These are phyloP conservation scores for Exophiala aquamarina DNA, from an alignment of 2,329 filamentous ascomycete species.

Conservation along the genomic window DNA sequence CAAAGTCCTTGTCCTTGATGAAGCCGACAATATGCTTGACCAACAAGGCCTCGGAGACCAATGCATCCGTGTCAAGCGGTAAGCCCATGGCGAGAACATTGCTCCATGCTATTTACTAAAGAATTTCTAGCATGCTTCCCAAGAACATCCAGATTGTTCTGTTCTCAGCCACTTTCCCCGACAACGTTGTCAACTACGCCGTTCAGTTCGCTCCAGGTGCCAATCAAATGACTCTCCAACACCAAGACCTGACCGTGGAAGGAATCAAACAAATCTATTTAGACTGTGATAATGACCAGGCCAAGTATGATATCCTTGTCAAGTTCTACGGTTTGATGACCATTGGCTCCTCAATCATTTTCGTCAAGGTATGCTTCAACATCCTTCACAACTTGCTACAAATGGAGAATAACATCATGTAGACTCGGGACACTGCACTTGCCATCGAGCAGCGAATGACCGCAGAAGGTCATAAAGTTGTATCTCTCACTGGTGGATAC, in stretches of 20 bases:
- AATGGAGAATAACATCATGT: constrained; percentile 14
- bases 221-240: constrained; percentile 82
- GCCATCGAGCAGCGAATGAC: constrained; percentile 85
- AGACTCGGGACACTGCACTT: constrained; percentile 82
- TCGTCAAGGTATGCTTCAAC: constrained; percentile 79
- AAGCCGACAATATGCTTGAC: constrained; percentile 98
- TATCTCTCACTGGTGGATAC: constrained; percentile 82
- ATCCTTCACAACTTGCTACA: not conserved
- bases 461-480: constrained; percentile 86
- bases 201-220: constrained; percentile 79
- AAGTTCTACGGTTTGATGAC: constrained; percentile 96
- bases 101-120: constrained; percentile 33
- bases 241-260: constrained; percentile 90
- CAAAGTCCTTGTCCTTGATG: constrained; percentile 85
- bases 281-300: constrained; percentile 77
- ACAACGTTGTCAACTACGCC: constrained; percentile 81
- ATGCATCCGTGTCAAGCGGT: constrained; percentile 86
- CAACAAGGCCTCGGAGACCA: constrained; percentile 94
- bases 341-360: constrained; percentile 96
- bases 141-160: constrained; percentile 79
- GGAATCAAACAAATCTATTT: constrained; percentile 98
- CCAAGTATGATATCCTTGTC: constrained; percentile 86
- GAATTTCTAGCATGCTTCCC: constrained; percentile 64
- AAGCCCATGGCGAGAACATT: constrained; percentile 36
- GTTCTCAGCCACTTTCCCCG: constrained; percentile 92